Conservation (phyloP, 129 eudicot genomes). For the Silybum marianum region DNA sequence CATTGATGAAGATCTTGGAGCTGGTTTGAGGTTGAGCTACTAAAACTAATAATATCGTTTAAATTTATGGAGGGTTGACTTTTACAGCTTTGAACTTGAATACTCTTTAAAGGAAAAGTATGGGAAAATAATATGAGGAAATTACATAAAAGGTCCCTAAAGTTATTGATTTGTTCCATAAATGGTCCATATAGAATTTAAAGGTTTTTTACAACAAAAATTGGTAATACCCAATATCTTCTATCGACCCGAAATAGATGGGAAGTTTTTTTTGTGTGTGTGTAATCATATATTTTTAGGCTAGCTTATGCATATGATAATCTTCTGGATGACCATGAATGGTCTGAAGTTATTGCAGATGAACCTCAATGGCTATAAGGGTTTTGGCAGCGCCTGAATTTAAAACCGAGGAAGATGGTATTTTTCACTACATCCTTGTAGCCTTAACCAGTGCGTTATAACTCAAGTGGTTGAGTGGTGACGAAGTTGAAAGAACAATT, state of each 20-base stretch:
- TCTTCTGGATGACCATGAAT: no score
- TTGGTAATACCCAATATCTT: background rate
- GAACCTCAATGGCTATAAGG: no score
- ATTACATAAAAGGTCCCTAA: conserved; percentile 5
- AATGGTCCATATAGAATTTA: background rate
- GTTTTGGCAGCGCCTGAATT: no score
- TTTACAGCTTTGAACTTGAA: background rate
- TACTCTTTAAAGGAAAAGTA: background rate
- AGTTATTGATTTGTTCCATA: background rate
- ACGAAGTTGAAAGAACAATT: background rate
- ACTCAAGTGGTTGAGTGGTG: no score
- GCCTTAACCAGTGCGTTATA: no score
- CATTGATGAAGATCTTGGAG: conserved; percentile 35
- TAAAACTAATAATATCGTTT: background rate
- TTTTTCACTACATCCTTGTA: no score
- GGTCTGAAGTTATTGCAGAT: no score
- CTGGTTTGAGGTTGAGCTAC: background rate
- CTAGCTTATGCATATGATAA: no score
- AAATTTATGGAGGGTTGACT: conserved; percentile 7
- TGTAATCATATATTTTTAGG: no score
- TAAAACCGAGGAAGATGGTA: no score
- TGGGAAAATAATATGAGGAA: background rate
- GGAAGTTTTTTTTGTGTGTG: no score
- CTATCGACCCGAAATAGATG: background rate
- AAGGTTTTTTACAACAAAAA: background rate